phyloP scores from a whole-genome alignment of 768 basidiomycete genomes.

The Cystobasidium onofrii region DNA sequence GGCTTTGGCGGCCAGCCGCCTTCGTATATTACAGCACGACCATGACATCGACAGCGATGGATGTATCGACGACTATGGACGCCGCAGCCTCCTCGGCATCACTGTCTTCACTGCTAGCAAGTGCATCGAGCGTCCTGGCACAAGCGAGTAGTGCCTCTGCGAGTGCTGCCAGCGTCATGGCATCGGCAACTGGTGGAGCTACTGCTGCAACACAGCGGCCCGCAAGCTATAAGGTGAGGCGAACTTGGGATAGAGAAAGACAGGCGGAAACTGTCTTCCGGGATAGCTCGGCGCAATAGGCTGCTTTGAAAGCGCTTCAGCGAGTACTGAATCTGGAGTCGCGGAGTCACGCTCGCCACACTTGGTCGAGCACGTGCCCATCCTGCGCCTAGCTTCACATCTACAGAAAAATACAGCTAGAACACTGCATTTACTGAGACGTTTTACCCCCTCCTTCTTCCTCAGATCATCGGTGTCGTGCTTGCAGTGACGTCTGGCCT shows the following conservation, averaged over 20 bases:
- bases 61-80: constrained; percentile 5
- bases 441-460: constrained; percentile 40
- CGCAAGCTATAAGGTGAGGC: constrained; percentile 22
- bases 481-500: constrained; percentile 58
- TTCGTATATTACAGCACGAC: background rate
- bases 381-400: background rate
- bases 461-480: constrained; percentile 48
- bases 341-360: background rate
- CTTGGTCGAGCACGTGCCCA: background rate
- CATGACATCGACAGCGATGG: background rate
- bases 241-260: background rate
- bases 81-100: constrained; percentile 4
- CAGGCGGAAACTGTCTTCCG: background rate
- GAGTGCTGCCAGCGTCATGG: constrained; percentile 10
- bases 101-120: background rate
- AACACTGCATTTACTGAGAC: background rate
- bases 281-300: background rate
- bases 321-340: no score
- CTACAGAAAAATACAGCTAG: background rate
- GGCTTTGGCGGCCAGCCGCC: background rate
- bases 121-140: background rate
- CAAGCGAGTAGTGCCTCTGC: background rate
- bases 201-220: background rate
- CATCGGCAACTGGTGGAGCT: constrained; percentile 18
- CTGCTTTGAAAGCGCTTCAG: no score